A percentile compares a stretch with the other conserved stretches of the same genome.
These are phyloP conservation scores for Nannochloris sp. DNA, from an alignment of 139 green algal genomes.

Conservation along the genomic window DNA sequence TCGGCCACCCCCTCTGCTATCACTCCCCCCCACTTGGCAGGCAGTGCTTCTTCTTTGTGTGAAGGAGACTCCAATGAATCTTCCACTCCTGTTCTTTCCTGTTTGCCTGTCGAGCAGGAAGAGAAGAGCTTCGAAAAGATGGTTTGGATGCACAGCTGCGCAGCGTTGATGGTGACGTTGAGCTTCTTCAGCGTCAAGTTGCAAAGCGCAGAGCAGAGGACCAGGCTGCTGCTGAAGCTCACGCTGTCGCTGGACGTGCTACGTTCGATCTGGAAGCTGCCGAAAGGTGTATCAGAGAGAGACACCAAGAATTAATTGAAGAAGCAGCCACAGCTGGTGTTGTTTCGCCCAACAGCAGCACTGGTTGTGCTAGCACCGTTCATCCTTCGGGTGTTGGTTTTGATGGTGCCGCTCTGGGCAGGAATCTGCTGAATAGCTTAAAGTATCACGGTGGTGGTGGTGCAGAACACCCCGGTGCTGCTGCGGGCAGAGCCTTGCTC, in stretches of 20 bases:
- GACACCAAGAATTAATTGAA: not conserved
- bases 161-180: not conserved
- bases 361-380: not conserved
- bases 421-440: too few species aligned
- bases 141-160: not conserved
- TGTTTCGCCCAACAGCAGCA: not conserved
- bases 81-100: not conserved
- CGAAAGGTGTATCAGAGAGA: not conserved
- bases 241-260: not conserved
- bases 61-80: not conserved
- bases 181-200: not conserved
- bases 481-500: too few species aligned
- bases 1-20: too few species aligned
- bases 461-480: too few species aligned
- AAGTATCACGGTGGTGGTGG: too few species aligned
- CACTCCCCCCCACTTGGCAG: too few species aligned
- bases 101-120: not conserved
- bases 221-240: not conserved
- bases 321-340: not conserved
- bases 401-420: too few species aligned
- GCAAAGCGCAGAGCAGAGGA: not conserved
- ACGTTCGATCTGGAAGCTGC: not conserved
- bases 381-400: too few species aligned
- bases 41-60: not conserved
- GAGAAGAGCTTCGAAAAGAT: not conserved